A percentile compares a stretch with the other conserved stretches of the same genome.
These are phyloP conservation scores for Adansonia gregorii DNA, from an alignment of 441 rosid genomes.

Conservation along the genomic window DNA sequence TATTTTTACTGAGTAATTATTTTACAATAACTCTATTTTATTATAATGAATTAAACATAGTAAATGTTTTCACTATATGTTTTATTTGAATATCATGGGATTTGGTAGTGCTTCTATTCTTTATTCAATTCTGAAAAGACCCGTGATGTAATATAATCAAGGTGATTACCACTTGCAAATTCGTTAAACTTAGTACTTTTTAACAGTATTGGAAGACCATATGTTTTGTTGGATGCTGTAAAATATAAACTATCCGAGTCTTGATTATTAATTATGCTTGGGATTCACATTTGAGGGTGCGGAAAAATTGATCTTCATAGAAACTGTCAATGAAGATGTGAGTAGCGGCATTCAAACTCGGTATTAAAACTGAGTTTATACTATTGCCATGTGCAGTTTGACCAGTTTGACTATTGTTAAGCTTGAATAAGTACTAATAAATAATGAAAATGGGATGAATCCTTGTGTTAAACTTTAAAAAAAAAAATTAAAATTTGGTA, in stretches of 20 bases:
- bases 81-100: background rate
- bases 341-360: background rate
- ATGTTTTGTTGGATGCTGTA: background rate
- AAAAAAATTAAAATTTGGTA: background rate
- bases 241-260: background rate
- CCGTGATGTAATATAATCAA: background rate
- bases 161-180: background rate
- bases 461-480: background rate
- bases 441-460: conserved; percentile 1
- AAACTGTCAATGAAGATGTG: background rate
- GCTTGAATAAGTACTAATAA: background rate
- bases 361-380: background rate
- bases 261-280: background rate
- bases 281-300: background rate
- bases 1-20: no score
- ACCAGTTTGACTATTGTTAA: background rate
- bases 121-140: background rate
- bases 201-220: background rate
- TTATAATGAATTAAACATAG: no score
- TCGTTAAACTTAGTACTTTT: background rate
- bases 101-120: background rate
- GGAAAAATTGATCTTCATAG: background rate
- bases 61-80: background rate
- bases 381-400: background rate
- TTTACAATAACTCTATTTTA: no score